Base-by-base conservation (phyloP, 768 basidiomycete species). In the Amanita molliuscula region DNA sequence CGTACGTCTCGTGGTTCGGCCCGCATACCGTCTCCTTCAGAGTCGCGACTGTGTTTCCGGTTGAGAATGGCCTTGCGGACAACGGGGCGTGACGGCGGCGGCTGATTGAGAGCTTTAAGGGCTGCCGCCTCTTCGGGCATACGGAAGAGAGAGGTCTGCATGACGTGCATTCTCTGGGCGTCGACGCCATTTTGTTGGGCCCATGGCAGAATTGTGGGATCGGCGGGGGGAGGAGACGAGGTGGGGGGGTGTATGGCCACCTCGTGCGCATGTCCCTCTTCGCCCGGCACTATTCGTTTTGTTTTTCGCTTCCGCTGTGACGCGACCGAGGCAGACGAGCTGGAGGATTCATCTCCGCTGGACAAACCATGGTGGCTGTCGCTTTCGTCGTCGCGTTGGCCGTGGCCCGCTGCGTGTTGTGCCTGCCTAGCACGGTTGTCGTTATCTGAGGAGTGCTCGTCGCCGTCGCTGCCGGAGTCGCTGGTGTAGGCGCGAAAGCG, bases 91-190 rank as follows among this genome's bases (percentile, higher is more conserved):
- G 64, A 54, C 13, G 65, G 65, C 16, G 55, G 52, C 26, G 53
- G 56, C 37, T 62, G 55, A 37, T 57, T 56, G 56, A 78, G 57
- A 29, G 76, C 77, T 55, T 73, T 76, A 49, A 85, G 68, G 1
- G 78, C 79, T 1, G 76, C 84, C 11, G 78, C 82, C 58, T 85
- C 83, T 61, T 88, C 84, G 11, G 82, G 82, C 62, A 79, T 72
- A 40, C 83, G 76, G 61, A 95, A 95, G 47, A 95, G 67, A 29
- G 87, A 84, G 0, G 87, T 81, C 59, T 95, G 92, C 92, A 95
- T 95, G 48, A 94, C 88, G 59, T 91, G 87, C 75, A 93, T 81
- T 66, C 82, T 84, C 63, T 89, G 88, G 11, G 83, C 75, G 62
- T 94, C 89, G n/a, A 93, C 71, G 4, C 86, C 84, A 23, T 83